These are phyloP conservation scores for Neurospora sp. DNA, from an alignment of 495 filamentous ascomycete genomes.

Conservation along the genomic window DNA sequence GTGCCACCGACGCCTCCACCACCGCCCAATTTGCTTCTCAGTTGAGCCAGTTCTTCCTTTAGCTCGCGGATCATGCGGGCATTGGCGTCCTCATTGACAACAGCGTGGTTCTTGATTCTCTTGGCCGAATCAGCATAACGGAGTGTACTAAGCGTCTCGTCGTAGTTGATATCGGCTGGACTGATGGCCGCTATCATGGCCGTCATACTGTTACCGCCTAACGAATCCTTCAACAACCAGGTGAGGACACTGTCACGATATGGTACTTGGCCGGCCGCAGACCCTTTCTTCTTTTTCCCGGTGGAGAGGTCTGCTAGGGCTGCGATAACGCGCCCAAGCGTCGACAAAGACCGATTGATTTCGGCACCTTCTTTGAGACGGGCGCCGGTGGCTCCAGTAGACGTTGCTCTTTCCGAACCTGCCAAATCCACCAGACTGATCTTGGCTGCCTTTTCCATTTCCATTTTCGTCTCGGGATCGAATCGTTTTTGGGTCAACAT, in stretches of 20 bases:
- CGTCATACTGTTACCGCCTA: conserved; percentile 98
- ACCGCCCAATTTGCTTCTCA: conserved; percentile 77
- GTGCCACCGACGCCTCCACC: conserved; percentile 29
- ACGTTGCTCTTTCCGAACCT: conserved; percentile 91
- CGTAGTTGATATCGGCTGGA: conserved; percentile 97
- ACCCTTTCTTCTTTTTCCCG: conserved; percentile 71
- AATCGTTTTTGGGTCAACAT: conserved; percentile 91
- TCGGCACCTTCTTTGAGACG: conserved; percentile 97
- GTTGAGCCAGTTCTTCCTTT: conserved; percentile 83
- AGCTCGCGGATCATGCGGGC: conserved; percentile 97
- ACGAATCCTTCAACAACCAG: conserved; percentile 93
- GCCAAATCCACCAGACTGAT: conserved; percentile 97
- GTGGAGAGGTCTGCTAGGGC: conserved; percentile 84
- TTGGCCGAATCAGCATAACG: conserved; percentile 97
- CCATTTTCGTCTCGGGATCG: conserved; percentile 89
- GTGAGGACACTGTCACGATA: conserved; percentile 96
- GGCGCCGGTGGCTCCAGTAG: conserved; percentile 91
- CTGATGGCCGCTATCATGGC: conserved; percentile 99
- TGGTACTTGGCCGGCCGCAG: conserved; percentile 63
- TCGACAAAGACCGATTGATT: conserved; percentile 95
- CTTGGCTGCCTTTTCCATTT: conserved; percentile 93
- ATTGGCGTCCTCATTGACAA: conserved; percentile 98
- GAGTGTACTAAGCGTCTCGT: conserved; percentile 91
- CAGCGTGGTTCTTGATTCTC: conserved; percentile 98
- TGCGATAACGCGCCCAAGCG: conserved; percentile 95